A percentile compares a stretch with the other conserved stretches of the same genome.
phyloP scores from a whole-genome alignment of 2,329 filamentous ascomycete species.

The Chaetomium sp. region DNA sequence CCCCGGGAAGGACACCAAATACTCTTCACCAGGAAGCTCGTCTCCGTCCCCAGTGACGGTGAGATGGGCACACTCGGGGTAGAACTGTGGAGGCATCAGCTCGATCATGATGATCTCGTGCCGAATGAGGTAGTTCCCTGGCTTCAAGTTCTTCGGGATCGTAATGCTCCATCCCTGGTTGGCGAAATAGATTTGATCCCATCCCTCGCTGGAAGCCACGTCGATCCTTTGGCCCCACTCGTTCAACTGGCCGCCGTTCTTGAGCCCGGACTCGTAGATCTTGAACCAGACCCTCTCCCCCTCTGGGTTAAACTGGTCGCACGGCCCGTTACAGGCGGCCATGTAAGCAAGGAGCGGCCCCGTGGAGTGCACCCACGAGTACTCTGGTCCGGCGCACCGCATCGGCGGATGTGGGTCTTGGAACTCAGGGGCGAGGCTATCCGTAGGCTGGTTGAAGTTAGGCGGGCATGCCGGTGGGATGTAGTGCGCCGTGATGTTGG shows the following conservation, averaged over 20 bases:
- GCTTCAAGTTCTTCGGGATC: conserved; percentile 48
- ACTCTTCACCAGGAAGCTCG: conserved; percentile 8
- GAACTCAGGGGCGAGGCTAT: background rate
- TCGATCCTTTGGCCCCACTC: background rate
- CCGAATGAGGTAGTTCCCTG: conserved; percentile 55
- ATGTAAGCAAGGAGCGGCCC: conserved; percentile 43
- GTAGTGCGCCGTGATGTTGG: conserved; percentile 14
- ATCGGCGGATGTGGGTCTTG: background rate
- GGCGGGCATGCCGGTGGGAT: conserved; percentile 10
- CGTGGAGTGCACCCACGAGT: conserved; percentile 11
- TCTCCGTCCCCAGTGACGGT: conserved; percentile 10
- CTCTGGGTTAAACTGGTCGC: conserved; percentile 23
- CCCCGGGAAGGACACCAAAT: conserved; percentile 10
- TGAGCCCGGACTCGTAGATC: conserved; percentile 6
- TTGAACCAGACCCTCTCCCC: conserved; percentile 7
- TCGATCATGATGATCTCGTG: conserved; percentile 50
- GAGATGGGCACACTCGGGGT: conserved; percentile 17
- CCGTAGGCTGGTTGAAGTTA: conserved; percentile 2
- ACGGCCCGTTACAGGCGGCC: conserved; percentile 40
- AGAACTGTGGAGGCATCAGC: conserved; percentile 13
- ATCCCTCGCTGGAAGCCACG: background rate
- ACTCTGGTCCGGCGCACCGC: conserved; percentile 7
- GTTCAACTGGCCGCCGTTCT: background rate
- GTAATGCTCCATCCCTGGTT: conserved; percentile 45
- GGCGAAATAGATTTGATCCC: background rate